Conservation (phyloP, 441 rosid genomes). For the Kokia cookei region DNA sequence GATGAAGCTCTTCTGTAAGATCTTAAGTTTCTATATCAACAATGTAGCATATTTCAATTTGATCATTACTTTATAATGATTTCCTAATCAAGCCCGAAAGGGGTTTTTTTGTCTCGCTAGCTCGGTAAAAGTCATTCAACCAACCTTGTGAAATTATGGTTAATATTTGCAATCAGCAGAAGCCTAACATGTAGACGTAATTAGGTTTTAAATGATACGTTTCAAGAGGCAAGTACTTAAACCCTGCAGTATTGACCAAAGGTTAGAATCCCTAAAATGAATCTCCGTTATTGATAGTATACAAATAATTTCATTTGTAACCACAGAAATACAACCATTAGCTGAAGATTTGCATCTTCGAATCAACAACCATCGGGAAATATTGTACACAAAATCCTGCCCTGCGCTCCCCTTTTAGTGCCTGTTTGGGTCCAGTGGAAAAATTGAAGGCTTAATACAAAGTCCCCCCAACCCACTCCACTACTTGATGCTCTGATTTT, state of each 20-base stretch:
- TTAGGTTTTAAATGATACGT: neutral
- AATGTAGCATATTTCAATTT: neutral
- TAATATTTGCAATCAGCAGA: neutral
- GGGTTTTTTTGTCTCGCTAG: neutral
- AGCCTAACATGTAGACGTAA: neutral
- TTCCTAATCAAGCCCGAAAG: neutral
- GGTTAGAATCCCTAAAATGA: neutral
- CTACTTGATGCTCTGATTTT: neutral
- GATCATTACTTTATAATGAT: neutral
- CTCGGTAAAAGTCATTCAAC: neutral
- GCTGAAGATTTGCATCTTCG: neutral
- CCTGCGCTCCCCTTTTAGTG: neutral
- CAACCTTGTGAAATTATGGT: neutral
- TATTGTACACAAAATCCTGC: neutral
- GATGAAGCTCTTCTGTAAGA: constrained; percentile 19
- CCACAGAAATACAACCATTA: neutral
- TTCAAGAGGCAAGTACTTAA: neutral
- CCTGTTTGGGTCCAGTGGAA: neutral
- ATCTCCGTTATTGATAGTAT: neutral
- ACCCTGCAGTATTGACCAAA: neutral
- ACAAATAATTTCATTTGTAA: neutral
- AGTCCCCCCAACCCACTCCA: neutral
- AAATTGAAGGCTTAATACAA: neutral
- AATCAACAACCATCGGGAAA: constrained; percentile 1
- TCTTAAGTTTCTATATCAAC: neutral